Conservation (phyloP, 441 rosid genomes). For the Hura crepitans region DNA sequence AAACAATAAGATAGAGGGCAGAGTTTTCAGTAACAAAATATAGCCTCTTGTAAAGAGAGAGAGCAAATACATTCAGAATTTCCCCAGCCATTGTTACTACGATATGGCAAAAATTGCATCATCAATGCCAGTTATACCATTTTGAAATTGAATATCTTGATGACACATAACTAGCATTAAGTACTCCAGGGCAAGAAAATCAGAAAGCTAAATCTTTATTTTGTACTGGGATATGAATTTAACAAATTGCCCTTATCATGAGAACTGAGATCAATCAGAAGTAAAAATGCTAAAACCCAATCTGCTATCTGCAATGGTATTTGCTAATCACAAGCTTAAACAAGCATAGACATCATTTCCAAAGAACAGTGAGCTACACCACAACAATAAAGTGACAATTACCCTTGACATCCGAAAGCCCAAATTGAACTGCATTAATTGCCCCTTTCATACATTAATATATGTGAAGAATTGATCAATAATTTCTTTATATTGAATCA, state of each 20-base stretch:
- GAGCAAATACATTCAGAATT: neutral
- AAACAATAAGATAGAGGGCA: neutral
- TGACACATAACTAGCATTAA: neutral
- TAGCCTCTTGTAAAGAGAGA: neutral
- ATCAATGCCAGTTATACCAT: neutral
- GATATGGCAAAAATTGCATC: slow-evolving; percentile 8
- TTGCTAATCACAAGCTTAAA: neutral
- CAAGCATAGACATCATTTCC: neutral
- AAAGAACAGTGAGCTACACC: neutral
- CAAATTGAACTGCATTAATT: neutral
- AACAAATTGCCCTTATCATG: neutral
- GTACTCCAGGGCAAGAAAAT: neutral
- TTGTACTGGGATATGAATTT: neutral
- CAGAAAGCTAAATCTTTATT: neutral
- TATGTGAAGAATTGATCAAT: too few species aligned
- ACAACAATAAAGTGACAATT: neutral
- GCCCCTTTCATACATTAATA: neutral
- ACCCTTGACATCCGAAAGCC: neutral
- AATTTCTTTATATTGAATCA: too few species aligned
- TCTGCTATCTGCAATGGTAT: neutral
- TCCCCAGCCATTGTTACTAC: neutral
- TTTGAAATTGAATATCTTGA: slow-evolving; percentile 8
- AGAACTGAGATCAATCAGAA: slow-evolving; percentile 9
- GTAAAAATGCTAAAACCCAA: neutral
- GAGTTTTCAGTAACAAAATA: neutral